Percentiles rank a stretch among this genome's conserved stretches.
phyloP scores from a whole-genome alignment of 176 grass and related monocot species.

The Lolium multiflorum region DNA sequence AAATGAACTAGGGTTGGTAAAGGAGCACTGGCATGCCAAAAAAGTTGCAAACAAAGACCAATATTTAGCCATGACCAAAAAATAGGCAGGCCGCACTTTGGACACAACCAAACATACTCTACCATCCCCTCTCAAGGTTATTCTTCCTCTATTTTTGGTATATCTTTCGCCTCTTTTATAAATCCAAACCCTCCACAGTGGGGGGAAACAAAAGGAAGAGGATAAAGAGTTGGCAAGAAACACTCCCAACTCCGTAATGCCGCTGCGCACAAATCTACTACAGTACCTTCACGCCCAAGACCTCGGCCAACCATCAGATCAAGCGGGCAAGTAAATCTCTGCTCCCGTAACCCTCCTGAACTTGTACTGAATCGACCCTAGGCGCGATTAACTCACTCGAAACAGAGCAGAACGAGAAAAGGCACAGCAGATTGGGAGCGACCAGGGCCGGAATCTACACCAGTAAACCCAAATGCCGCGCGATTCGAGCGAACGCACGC shows the following conservation, averaged over 20 bases:
- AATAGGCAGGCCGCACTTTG: neutral
- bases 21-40: neutral
- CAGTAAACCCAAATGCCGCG: conserved; percentile 23
- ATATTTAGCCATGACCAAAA: neutral
- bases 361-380: neutral
- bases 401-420: neutral
- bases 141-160: neutral
- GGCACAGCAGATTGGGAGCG: neutral
- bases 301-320: neutral
- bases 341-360: neutral
- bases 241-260: neutral
- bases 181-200: neutral
- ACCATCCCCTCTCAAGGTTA: neutral
- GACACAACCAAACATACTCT: neutral
- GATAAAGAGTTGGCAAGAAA: neutral
- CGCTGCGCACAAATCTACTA: conserved; percentile 23
- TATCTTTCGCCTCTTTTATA: neutral
- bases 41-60: neutral
- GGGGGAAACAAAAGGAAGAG: neutral
- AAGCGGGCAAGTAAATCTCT: neutral
- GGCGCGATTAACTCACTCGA: neutral
- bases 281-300: no score
- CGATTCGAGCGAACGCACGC: neutral
- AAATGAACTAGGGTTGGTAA: neutral
- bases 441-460: neutral